Percentiles rank a stretch among this genome's conserved stretches.
These are phyloP conservation scores for Hypoxylon rubiginosum DNA, from an alignment of 2,329 filamentous ascomycete genomes.

Conservation along the genomic window DNA sequence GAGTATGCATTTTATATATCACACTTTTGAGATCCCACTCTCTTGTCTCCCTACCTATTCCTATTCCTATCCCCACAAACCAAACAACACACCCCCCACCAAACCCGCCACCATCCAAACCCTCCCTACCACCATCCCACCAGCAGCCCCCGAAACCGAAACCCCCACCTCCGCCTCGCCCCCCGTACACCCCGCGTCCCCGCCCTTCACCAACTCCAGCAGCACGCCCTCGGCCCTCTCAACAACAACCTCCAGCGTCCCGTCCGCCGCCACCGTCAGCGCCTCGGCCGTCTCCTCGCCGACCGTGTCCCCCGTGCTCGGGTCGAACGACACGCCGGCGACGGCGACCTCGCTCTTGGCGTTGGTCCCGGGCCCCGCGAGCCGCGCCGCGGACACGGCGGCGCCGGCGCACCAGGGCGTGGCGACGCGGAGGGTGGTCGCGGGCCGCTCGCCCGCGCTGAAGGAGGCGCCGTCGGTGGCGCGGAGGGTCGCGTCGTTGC, in stretches of 20 bases:
- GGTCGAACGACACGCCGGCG: conserved; percentile 51
- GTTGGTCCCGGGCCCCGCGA: conserved; percentile 53
- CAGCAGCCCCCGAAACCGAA: conserved; percentile 17
- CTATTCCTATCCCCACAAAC: conserved; percentile 1
- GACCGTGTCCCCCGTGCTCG: conserved; percentile 44
- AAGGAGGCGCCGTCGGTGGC: conserved; percentile 50
- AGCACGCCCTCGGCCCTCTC: conserved; percentile 52
- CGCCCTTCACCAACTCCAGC: conserved; percentile 44
- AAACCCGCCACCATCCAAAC: conserved; percentile 23
- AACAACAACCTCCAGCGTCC: conserved; percentile 45
- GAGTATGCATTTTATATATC: too few relatives aligned
- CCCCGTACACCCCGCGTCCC: too few relatives aligned
- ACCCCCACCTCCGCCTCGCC: neutral
- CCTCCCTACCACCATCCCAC: neutral
- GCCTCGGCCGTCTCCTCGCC: conserved; percentile 43
- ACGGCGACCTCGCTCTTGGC: conserved; percentile 53
- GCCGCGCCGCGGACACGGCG: conserved; percentile 45
- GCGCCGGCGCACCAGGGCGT: conserved; percentile 50
- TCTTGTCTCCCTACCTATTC: too few relatives aligned
- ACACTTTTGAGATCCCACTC: too few relatives aligned
- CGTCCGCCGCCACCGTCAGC: conserved; percentile 46
- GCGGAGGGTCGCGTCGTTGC: conserved; percentile 53
- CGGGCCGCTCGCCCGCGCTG: conserved; percentile 49
- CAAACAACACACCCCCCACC: conserved; percentile 3
- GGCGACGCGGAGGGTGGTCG: conserved; percentile 44